Base-by-base conservation (phyloP, 768 basidiomycete genomes). In the Suillus paluster region DNA sequence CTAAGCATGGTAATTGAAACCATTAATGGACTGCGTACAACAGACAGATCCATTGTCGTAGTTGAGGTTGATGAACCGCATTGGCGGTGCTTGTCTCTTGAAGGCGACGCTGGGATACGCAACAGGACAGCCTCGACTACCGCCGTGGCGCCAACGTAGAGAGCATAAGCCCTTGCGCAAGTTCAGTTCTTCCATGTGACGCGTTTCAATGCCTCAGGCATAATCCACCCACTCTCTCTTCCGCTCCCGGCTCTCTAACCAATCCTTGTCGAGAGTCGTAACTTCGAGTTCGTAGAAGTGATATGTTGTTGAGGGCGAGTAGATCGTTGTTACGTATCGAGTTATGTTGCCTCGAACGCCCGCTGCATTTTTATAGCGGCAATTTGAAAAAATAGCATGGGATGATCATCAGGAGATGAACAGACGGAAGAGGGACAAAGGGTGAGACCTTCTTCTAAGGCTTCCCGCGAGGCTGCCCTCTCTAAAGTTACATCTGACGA, bases 381-480 rank as follows among this genome's bases (percentile, higher is more conserved):
- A 65, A 64, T 63, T 66, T 59, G 67, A 72, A 73, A 52, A 67
- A 75, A 76, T 72, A 71, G 77, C 74, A 73, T 78, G 77, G 76
- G 80, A 79, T 71, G 79, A 71, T 78, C 77, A 86, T 89, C 82
- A 89, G 86, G 87, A 86, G 83, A 78, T 79, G 84, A 83, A 81
- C 82, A 81, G 84, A 89, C 85, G 83, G 80, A 84, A 87, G 81
- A 87, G 83, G 87, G 84, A 84, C 81, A 86, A 89, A 86, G 81
- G 86, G 86, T 87, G 87, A 87, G 91, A 95, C 93, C 93, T 94
- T 95, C 93, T 91, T 95, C 93, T 77, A 90, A 83, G 79, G 93
- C 93, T 87, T 95, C 93, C 77, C 93, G 86, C 71, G 86, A 90
- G 80, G 93, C 93, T 74, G 93, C 93, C 80, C 86, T 88, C 83